Percentiles rank a stretch among this genome's conserved stretches.
Conservation (phyloP, 768 basidiomycete species). For the Lactifluus piperatus region DNA sequence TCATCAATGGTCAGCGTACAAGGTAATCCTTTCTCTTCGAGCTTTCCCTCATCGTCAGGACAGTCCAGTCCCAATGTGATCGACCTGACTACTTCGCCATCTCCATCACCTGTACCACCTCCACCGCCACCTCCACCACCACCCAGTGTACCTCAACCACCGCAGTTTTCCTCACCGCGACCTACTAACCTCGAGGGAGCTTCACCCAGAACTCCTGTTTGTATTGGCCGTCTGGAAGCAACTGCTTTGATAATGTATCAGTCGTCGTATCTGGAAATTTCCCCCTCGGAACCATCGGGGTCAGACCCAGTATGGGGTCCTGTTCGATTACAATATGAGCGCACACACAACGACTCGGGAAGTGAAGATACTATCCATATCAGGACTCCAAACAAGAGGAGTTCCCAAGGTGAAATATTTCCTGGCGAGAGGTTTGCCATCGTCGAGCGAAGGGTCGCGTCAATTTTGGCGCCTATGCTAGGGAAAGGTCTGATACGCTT, state of each 20-base stretch:
- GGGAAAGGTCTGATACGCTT: slow-evolving; percentile 76
- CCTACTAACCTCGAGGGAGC: slow-evolving; percentile 44
- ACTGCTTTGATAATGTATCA: slow-evolving; percentile 85
- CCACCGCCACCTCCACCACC: slow-evolving; percentile 16
- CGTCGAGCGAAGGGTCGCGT: slow-evolving; percentile 79
- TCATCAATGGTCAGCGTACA: slow-evolving; percentile 19
- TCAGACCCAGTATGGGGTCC: slow-evolving; percentile 54
- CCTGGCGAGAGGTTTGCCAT: slow-evolving; percentile 70
- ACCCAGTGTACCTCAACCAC: slow-evolving; percentile 16
- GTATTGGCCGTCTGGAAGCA: slow-evolving; percentile 77
- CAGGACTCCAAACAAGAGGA: slow-evolving; percentile 47
- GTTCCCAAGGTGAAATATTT: slow-evolving; percentile 43
- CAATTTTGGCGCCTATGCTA: slow-evolving; percentile 72
- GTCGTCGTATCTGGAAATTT: slow-evolving; percentile 51
- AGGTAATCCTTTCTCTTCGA: slow-evolving; percentile 15
- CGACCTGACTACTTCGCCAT: slow-evolving; percentile 12
- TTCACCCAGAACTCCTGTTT: slow-evolving; percentile 75
- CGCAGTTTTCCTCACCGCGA: slow-evolving; percentile 10
- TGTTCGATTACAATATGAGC: slow-evolving; percentile 66
- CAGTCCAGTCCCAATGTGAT: slow-evolving; percentile 6
- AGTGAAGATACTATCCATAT: slow-evolving; percentile 71
- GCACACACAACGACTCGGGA: slow-evolving; percentile 39
- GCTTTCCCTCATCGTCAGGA: background rate
- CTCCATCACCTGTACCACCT: slow-evolving; percentile 10
- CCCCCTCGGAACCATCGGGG: slow-evolving; percentile 20